Evolutionary conservation across 768 basidiomycete species (phyloP), one percentile per base, ranked within the genome.

Genomic region (Myochromella boudieri): DNA sequence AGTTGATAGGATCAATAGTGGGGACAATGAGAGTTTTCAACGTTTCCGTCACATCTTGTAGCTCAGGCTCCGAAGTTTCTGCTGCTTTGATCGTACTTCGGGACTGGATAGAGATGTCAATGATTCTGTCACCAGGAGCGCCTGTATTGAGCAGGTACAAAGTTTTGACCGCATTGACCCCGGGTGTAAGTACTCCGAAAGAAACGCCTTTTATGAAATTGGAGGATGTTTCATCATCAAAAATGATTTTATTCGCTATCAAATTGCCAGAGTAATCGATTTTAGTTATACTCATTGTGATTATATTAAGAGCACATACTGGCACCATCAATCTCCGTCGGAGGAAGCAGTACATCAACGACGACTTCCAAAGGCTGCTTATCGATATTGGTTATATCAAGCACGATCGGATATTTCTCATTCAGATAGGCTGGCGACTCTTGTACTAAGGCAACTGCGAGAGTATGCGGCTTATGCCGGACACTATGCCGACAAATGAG

Each of bases 101-200:
- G 7, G 90, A 85, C 46, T 84, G 85, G 27, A 95, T 68, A 0
- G 91, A 93, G 27, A 95, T 69, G 59, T 97, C 94, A 44, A 97
- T 64, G 34, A 82, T 74, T 34, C 92, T 78, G 42, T 87, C 80
- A 1, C 87, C 90, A 1, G 78, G 68, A 1, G 75, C 77, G 11
- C 90, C 85, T 0, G 74, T 70, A 54, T 77, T 82, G 31, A 71
- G 65, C 27, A 95, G 69, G 55, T 75, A 70, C 28, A 97, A 60
- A 7, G 81, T 84, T 62, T 87, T 91, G 38, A 73, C 53, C 2
- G 70, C 70, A 27, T 70, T 78, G 1, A 70, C 72, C 1, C 85
- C 84, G 0, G 88, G 81, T 1, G 69, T 53, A 15, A 95, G 62
- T 1, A 65, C 60, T 11, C 92, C 91, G 46, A 91, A 77, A 5